Evolutionary conservation across 139 green algal genomes (phyloP), one percentile per base, ranked within the genome.

Genomic region (Chlamydomonas asymmetrica): DNA sequence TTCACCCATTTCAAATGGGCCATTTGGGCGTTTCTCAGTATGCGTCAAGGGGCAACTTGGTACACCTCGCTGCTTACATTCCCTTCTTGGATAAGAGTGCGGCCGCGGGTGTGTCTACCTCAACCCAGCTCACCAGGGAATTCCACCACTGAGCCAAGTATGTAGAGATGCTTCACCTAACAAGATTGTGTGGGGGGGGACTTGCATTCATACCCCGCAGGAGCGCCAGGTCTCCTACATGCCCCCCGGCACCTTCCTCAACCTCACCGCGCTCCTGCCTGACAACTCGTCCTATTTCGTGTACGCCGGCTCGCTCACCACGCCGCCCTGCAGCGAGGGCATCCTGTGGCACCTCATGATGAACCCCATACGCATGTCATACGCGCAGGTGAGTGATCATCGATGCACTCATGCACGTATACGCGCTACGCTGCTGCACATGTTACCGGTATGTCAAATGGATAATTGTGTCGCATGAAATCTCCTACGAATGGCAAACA

Each of bases 291-390:
- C 63, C 7, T 48, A 69, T 39, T 31, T 56, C 38, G 39, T 79
- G 35, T 93, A 93, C 76, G 79, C 40, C 49, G 88, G 88, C 49
- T 88, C 81, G 35, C 78, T 93, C 31, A 93, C 89, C 31, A 92
- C 87, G 7, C 82, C 87, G 3, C 86, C 85, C 23, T 94, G 89
- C 81, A 89, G 81, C 25, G 88, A 93, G 78, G 83, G 75, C 2
- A 72, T 93, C 20, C 52, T 80, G 32, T 93, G 88, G 41, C 45
- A 73, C 34, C 20, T 73, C 22, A 27, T 40, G 16, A 61, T 48
- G 63, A 39, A 48, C 23, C 63, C 37, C n/a, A 35, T 48, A 0
- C 27, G 27, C 63, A 37, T 52, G 3, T 54, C 10, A 6, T 52
- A 52, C 27, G 37, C 38, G 2, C 56, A 63, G 56, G 56, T 63